These are phyloP conservation scores for Earliella scabrosa DNA, from an alignment of 1,284 basidiomycete genomes.

Conservation along the genomic window DNA sequence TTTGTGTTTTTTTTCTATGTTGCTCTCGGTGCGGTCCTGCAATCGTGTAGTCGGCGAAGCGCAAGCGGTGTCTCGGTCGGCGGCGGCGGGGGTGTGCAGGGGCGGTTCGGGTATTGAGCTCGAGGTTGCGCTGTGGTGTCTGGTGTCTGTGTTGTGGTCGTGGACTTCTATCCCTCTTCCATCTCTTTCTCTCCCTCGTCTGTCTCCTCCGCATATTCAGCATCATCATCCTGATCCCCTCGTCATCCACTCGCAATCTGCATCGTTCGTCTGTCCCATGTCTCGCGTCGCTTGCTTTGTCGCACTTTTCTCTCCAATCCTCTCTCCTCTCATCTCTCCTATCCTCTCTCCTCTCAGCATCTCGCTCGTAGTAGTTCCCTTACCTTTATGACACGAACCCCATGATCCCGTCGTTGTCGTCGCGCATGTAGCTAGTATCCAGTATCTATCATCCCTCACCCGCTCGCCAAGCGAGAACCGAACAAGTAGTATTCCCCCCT, in stretches of 20 bases:
- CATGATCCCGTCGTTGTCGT: neutral
- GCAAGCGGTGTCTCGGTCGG: neutral
- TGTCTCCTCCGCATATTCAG: neutral
- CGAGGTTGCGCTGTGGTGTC: neutral
- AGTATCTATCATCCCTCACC: constrained; percentile 4
- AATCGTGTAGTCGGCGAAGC: constrained; percentile 18
- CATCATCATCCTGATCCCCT: neutral
- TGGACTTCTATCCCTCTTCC: too few species aligned
- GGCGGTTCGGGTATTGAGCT: constrained; percentile 15
- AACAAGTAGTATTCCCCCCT: neutral
- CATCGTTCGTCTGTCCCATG: neutral
- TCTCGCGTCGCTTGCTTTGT: constrained; percentile 1
- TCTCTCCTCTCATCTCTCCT: neutral
- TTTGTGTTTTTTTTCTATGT: too few species aligned
- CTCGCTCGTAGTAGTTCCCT: too few species aligned
- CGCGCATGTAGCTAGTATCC: constrained; percentile 18
- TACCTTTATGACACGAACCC: too few species aligned
- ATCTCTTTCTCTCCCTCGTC: neutral
- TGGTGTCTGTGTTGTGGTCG: too few species aligned
- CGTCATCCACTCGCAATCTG: too few species aligned
- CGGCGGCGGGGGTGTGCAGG: neutral
- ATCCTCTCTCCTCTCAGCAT: neutral
- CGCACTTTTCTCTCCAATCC: neutral
- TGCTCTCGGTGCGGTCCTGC: too few species aligned
- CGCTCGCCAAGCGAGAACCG: neutral